phyloP scores from a whole-genome alignment of 495 filamentous ascomycete genomes.

The Penicillium cinerascens region DNA sequence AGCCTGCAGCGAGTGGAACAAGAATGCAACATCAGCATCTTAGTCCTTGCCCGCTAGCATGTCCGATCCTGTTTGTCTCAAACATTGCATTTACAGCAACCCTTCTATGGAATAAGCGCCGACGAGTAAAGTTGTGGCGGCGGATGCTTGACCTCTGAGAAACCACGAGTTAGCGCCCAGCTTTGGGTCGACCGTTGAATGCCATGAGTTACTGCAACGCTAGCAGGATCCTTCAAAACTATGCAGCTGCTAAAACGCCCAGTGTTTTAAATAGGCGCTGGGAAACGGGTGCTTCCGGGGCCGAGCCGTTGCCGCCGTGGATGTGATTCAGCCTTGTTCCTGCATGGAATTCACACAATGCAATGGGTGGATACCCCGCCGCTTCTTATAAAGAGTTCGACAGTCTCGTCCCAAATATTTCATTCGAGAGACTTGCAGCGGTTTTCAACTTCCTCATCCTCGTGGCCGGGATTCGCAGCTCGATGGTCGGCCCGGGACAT shows the following conservation, averaged over 20 bases:
- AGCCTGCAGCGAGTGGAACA: background rate
- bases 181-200: background rate
- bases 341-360: background rate
- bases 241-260: background rate
- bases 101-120: background rate
- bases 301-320: background rate
- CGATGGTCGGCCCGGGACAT: no score
- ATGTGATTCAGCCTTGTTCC: background rate
- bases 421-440: background rate
- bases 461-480: no score
- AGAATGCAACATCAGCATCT: no score
- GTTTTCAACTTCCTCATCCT: no score
- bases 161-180: slow-evolving; percentile 6
- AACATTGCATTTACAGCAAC: no score
- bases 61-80: no score
- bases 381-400: slow-evolving; percentile 5
- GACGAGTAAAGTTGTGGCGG: background rate
- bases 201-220: background rate
- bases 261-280: slow-evolving; percentile 9
- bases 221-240: background rate
- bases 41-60: no score
- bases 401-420: background rate
- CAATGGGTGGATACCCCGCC: background rate
- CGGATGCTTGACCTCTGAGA: slow-evolving; percentile 1
- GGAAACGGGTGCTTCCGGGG: background rate